These are phyloP conservation scores for Colletotrichum gloeosporioides DNA, from an alignment of 2,329 filamentous ascomycete species.

Conservation along the genomic window DNA sequence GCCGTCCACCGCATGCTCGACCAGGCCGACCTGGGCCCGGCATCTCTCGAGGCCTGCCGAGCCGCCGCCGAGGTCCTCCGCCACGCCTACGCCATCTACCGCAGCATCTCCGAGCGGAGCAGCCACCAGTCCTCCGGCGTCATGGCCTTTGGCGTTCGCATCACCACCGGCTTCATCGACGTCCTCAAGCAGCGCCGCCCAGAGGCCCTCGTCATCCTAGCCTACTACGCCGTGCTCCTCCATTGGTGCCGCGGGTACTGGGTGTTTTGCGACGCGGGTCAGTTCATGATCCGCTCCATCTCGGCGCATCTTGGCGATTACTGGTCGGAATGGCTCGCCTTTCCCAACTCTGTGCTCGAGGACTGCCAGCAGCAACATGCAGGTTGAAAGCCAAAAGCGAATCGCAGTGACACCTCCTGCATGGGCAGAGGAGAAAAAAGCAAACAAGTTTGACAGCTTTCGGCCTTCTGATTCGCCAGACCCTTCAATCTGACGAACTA, in stretches of 20 bases:
- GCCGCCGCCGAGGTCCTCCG: conserved; percentile 33
- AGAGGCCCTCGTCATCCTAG: conserved; percentile 51
- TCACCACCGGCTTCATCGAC: conserved; percentile 38
- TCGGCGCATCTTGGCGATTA: conserved; percentile 31
- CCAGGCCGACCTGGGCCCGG: conserved; percentile 25
- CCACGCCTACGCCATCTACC: conserved; percentile 38
- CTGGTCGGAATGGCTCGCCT: conserved; percentile 35
- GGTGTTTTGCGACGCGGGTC: conserved; percentile 36
- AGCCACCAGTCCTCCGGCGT: conserved; percentile 34
- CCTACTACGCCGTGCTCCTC: conserved; percentile 55
- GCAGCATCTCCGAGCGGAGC: conserved; percentile 25
- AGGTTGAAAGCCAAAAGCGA: neutral
- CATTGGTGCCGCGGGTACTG: conserved; percentile 44
- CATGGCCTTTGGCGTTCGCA: conserved; percentile 33
- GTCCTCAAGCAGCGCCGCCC: conserved; percentile 39
- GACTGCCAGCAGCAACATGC: conserved; percentile 27
- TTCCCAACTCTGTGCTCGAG: conserved; percentile 7
- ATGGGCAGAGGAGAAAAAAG: neutral
- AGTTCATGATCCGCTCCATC: conserved; percentile 31
- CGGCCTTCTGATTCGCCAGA: neutral
- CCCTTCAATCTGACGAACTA: neutral
- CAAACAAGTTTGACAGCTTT: neutral
- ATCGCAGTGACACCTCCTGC: neutral
- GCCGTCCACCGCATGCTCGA: conserved; percentile 7
- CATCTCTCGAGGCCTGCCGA: conserved; percentile 33